phyloP scores from a whole-genome alignment of 495 filamentous ascomycete genomes.

The Pyronema omphalodes region DNA sequence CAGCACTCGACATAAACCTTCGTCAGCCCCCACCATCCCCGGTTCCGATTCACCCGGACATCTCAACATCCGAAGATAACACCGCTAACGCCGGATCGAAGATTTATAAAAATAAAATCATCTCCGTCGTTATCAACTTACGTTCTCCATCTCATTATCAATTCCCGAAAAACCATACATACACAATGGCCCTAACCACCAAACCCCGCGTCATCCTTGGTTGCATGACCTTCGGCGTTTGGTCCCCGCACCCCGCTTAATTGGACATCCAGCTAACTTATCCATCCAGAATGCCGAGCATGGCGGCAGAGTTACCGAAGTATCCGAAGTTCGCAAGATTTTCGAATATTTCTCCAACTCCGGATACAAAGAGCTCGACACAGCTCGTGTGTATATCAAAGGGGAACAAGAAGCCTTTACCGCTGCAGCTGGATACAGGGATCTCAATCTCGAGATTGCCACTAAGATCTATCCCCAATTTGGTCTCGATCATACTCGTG shows the following conservation, averaged over 20 bases:
- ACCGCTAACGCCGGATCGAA: too few species aligned
- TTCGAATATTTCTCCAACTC: constrained; percentile 53
- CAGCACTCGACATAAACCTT: too few species aligned
- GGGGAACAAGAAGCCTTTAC: constrained; percentile 70
- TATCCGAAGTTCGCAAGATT: constrained; percentile 40
- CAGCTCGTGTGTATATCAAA: constrained; percentile 54
- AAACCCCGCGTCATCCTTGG: constrained; percentile 14
- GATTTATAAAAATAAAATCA: too few species aligned
- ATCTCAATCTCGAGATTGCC: constrained; percentile 63
- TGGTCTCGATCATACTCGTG: constrained; percentile 39
- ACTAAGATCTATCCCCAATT: constrained; percentile 59
- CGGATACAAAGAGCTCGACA: constrained; percentile 66
- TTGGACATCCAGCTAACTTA: background rate
- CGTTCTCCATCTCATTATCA: too few species aligned
- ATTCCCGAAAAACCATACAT: too few species aligned
- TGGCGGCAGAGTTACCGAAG: constrained; percentile 52
- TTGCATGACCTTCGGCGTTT: constrained; percentile 12
- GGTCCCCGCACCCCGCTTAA: background rate
- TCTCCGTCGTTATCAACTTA: too few species aligned
- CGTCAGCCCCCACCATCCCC: too few species aligned
- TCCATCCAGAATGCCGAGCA: constrained; percentile 23
- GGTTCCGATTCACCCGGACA: too few species aligned
- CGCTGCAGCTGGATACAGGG: constrained; percentile 54
- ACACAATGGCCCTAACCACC: background rate
- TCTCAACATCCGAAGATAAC: too few species aligned